Conservation (phyloP, 768 basidiomycete species). For the Clitopilus hobsonii region DNA sequence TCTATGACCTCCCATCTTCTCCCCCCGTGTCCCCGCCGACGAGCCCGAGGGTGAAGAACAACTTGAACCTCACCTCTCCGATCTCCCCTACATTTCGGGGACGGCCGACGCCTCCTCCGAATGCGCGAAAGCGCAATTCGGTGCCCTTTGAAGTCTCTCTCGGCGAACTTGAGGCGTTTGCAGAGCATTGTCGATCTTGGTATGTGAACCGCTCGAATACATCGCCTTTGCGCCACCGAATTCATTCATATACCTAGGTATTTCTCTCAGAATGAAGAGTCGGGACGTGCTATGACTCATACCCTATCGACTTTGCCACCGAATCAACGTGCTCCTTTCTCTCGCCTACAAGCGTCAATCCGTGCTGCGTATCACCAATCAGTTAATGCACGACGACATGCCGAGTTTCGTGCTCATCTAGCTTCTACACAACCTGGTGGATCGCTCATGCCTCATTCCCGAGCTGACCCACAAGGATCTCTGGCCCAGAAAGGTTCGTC, state of each 20-base stretch:
- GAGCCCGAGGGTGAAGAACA: constrained; percentile 40
- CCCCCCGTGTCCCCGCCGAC: constrained; percentile 54
- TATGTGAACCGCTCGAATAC: constrained; percentile 24
- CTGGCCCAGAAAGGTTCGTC: constrained; percentile 62
- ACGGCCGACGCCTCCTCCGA: constrained; percentile 55
- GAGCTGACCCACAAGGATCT: constrained; percentile 58
- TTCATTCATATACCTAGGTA: constrained; percentile 50
- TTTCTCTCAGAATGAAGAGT: constrained; percentile 74
- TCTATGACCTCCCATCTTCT: constrained; percentile 71
- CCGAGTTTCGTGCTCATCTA: constrained; percentile 84
- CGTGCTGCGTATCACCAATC: constrained; percentile 82
- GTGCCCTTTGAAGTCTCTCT: constrained; percentile 65
- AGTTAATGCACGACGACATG: constrained; percentile 67
- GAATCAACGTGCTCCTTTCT: constrained; percentile 82
- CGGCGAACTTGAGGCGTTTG: constrained; percentile 75
- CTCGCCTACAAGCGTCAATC: constrained; percentile 81
- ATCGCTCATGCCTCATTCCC: constrained; percentile 70
- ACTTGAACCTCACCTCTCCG: constrained; percentile 44
- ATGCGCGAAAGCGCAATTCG: constrained; percentile 55
- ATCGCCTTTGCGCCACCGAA: neutral
- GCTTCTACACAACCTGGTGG: constrained; percentile 75
- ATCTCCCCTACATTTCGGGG: constrained; percentile 55
- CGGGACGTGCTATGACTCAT: constrained; percentile 78
- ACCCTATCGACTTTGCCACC: constrained; percentile 76
- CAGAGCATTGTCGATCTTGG: constrained; percentile 76